phyloP scores from a whole-genome alignment of 2,329 filamentous ascomycete species.

The Cadophora luteo-olivacea region DNA sequence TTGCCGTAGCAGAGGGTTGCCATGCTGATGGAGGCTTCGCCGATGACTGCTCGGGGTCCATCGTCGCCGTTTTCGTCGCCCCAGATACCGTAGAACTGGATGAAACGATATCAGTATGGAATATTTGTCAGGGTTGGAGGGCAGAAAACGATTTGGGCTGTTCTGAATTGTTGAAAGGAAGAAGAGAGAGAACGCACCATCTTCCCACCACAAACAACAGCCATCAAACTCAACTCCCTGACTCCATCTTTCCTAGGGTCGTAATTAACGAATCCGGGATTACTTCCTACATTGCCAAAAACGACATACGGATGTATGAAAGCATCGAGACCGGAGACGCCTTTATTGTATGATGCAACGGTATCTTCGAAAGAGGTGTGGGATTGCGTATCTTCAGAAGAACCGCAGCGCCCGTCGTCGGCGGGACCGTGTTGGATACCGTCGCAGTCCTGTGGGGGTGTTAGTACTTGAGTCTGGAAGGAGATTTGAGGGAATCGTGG shows the following conservation, averaged over 20 bases:
- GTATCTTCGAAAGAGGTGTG: slow-evolving; percentile 55
- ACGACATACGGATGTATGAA: slow-evolving; percentile 60
- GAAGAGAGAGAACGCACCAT: slow-evolving; percentile 39
- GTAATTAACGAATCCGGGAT: slow-evolving; percentile 47
- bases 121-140: no score
- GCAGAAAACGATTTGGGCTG: no score
- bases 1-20: slow-evolving; percentile 63
- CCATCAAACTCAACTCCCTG: slow-evolving; percentile 59
- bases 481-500: no score
- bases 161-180: background rate
- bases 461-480: background rate
- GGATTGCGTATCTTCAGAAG: slow-evolving; percentile 52
- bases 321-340: slow-evolving; percentile 55
- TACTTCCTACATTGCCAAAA: slow-evolving; percentile 54
- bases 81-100: slow-evolving; percentile 63
- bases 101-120: background rate
- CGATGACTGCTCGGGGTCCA: slow-evolving; percentile 53
- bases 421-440: slow-evolving; percentile 52
- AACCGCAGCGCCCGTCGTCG: slow-evolving; percentile 53
- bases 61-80: slow-evolving; percentile 66
- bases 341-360: slow-evolving; percentile 48
- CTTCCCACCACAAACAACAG: slow-evolving; percentile 57
- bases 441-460: slow-evolving; percentile 51
- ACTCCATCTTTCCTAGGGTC: slow-evolving; percentile 52
- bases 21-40: slow-evolving; percentile 63